Conservation (phyloP, 805 yeast species). For the Metschnikowia continentalis region DNA sequence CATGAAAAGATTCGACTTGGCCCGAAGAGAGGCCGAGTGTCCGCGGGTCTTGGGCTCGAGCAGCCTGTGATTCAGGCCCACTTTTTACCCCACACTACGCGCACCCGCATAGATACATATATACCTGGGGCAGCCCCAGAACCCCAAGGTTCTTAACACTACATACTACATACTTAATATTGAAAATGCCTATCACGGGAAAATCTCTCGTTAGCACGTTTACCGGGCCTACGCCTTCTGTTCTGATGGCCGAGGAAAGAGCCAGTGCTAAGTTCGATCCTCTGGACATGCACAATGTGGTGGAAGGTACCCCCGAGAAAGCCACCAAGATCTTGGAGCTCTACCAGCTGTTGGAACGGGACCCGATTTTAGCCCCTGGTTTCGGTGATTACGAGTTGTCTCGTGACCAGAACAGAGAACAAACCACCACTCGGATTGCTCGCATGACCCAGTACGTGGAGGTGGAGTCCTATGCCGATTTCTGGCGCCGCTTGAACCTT, state of each 20-base stretch:
- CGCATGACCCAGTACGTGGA: slow-evolving; percentile 36
- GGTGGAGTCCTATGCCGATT: slow-evolving; percentile 27
- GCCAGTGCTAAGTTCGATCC: slow-evolving; percentile 30
- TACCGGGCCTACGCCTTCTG: slow-evolving; percentile 33
- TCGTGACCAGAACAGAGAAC: slow-evolving; percentile 28
- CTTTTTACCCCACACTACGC: slow-evolving; percentile 7
- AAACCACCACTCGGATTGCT: slow-evolving; percentile 32
- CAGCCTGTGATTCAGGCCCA: slow-evolving; percentile 4
- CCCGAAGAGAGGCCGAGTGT: not conserved
- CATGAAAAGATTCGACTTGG: not conserved
- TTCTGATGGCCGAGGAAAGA: slow-evolving; percentile 31
- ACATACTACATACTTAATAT: not conserved
- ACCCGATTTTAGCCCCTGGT: slow-evolving; percentile 31
- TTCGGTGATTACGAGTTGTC: slow-evolving; percentile 32
- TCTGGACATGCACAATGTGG: slow-evolving; percentile 36
- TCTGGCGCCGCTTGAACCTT: slow-evolving; percentile 33
- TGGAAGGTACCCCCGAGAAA: slow-evolving; percentile 39
- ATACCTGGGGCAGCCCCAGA: not conserved
- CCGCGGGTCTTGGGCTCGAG: not conserved
- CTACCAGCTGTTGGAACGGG: slow-evolving; percentile 35
- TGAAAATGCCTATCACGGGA: slow-evolving; percentile 18
- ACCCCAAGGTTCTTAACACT: not conserved
- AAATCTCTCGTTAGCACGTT: slow-evolving; percentile 21
- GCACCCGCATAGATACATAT: slow-evolving; percentile 4
- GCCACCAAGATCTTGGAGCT: slow-evolving; percentile 26